Evolutionary conservation across 352 stramenopile species (phyloP).

Genomic region (Pythium aphanidermatum): DNA sequence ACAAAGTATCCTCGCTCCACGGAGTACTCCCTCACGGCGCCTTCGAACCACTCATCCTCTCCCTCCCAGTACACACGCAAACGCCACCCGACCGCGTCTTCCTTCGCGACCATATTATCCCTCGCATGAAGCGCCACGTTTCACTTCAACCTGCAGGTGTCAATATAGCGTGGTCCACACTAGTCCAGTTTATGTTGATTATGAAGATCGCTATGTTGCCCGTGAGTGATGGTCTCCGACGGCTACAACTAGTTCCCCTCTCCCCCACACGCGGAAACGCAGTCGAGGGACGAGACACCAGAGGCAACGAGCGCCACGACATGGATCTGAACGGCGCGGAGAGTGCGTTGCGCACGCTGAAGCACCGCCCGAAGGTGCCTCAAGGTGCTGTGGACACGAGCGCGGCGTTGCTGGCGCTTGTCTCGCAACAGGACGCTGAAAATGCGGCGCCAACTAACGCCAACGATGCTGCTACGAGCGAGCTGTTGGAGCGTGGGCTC

Average conservation of each 20-base stretch:
- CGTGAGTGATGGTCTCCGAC: too few species aligned
- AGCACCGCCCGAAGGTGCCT: constrained; percentile 57
- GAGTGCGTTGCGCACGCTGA: constrained; percentile 66
- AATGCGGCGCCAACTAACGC: constrained; percentile 3
- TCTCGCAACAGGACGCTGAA: constrained; percentile 5
- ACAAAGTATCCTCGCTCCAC: constrained; percentile 43
- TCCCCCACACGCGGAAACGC: too few species aligned
- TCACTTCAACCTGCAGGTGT: too few species aligned
- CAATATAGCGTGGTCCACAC: too few species aligned
- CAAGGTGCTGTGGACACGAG: constrained; percentile 32
- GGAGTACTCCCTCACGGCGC: constrained; percentile 30
- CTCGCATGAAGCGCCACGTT: too few species aligned
- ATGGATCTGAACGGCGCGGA: constrained; percentile 73
- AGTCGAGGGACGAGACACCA: too few species aligned
- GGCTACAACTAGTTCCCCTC: too few species aligned
- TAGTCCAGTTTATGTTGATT: too few species aligned
- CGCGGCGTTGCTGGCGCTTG: constrained; percentile 28
- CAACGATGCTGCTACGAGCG: constrained; percentile 11
- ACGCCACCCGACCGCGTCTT: constrained; percentile 28
- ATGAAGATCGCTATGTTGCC: too few species aligned
- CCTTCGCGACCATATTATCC: constrained; percentile 5
- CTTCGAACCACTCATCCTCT: constrained; percentile 61
- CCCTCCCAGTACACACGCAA: constrained; percentile 69
- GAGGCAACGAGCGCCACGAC: background rate
- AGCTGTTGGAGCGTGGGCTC: constrained; percentile 43